Base-by-base conservation (phyloP, 1,139 yeast species). In the Yamadazyma blattariae region DNA sequence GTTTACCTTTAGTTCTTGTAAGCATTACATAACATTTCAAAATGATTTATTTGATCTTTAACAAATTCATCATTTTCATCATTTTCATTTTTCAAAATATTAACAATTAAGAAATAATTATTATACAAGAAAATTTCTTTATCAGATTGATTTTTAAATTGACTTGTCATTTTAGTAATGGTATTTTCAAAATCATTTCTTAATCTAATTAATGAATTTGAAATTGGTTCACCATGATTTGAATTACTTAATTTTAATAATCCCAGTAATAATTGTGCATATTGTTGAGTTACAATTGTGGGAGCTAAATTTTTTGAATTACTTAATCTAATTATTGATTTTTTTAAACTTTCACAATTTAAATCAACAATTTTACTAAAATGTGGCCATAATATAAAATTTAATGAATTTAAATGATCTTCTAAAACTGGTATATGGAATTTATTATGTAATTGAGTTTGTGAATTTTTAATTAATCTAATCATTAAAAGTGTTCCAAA, bases 401-500 rank as follows among this genome's bases (percentile, higher is more conserved):
- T 59, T 42, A 85, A 77, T 10, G 79, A 69, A 51, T 85, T 82
- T 42, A 87, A 65, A 53, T 85, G 86, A 40, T 78, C 85, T 46
- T 84, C 90, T 50, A 87, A 64, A 2, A 82, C 78, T 0, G 96
- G 95, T 4, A 86, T 75, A 59, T 52, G 95, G 59, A 56, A 74
- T 64, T 62, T 74, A 39, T 67, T 71, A 48, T 80, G 89, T 31
- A 85, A 62, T 46, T 76, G 80, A 30, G 74, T 69, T 47, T 79
- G 86, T 30, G 83, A 60, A 3, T 71, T 67, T 45, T 87, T 94
- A 2, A 81, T 69, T 25, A 87, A 59, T 34, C 96, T 67, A 26
- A 92, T 86, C 51, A 86, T 77, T n/a, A 89, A 71, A 31, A 92
- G 60, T 3, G 87, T 64, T 0, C 95, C 97, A 56, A 79, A 85